A percentile compares a stretch with the other conserved stretches of the same genome.
Evolutionary conservation across 768 basidiomycete genomes (phyloP).

Genomic region (Russula compacta): DNA sequence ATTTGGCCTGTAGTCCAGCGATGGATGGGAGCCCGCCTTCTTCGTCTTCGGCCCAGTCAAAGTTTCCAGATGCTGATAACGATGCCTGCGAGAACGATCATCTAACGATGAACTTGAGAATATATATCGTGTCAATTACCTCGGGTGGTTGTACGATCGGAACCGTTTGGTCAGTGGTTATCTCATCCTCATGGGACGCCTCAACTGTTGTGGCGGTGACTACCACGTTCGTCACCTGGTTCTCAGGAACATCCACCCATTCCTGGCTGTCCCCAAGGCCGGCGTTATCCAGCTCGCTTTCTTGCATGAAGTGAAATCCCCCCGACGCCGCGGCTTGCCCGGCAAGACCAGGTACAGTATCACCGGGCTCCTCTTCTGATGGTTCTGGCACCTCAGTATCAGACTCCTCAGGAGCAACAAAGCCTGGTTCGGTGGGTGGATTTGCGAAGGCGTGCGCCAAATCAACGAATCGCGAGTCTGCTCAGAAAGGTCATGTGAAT

Average conservation of each 20-base stretch:
- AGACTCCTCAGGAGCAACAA: background rate
- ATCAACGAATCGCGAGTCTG: conserved; percentile 55
- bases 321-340: conserved; percentile 32
- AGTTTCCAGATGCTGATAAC: conserved; percentile 26
- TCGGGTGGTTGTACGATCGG: conserved; percentile 4
- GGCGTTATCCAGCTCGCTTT: conserved; percentile 60
- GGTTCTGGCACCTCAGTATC: conserved; percentile 5
- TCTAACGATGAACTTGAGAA: background rate
- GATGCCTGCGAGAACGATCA: conserved; percentile 10
- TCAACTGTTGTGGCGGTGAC: background rate
- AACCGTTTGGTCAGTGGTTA: background rate
- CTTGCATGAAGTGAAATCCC: conserved; percentile 73
- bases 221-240: conserved; percentile 5
- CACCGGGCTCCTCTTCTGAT: conserved; percentile 4
- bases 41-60: conserved; percentile 84
- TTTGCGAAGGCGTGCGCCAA: conserved; percentile 46
- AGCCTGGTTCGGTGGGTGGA: conserved; percentile 27
- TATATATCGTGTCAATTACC: background rate
- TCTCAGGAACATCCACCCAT: conserved; percentile 15
- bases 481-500: conserved; percentile 2
- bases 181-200: conserved; percentile 2
- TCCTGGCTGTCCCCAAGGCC: conserved; percentile 17
- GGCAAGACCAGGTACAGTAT: conserved; percentile 28
- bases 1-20: conserved; percentile 63
- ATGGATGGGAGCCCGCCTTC: conserved; percentile 72